Percentiles rank a stretch among this genome's conserved stretches.
phyloP scores from a whole-genome alignment of 1,284 basidiomycete genomes.

The Ustilago hordei region DNA sequence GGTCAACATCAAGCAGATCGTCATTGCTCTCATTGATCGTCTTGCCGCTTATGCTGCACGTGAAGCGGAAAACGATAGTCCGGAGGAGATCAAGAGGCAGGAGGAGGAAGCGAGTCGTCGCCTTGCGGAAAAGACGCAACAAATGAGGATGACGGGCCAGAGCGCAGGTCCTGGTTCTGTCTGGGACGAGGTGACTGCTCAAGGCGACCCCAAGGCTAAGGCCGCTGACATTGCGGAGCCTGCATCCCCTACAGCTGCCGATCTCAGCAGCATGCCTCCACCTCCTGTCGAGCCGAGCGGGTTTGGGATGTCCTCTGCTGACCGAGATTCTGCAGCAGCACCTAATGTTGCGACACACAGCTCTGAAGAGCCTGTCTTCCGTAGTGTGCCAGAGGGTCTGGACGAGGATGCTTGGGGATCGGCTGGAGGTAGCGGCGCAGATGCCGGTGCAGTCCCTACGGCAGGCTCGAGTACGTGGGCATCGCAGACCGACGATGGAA shows the following conservation, averaged over 20 bases:
- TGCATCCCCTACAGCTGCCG: slow-evolving; percentile 37
- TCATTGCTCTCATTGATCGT: slow-evolving; percentile 68
- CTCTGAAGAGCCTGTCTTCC: slow-evolving; percentile 58
- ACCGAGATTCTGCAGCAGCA: slow-evolving; percentile 57
- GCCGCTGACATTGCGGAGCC: slow-evolving; percentile 58
- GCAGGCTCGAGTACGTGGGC: slow-evolving; percentile 33
- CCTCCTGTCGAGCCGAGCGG: slow-evolving; percentile 54
- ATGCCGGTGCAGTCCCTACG: slow-evolving; percentile 20
- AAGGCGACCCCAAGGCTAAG: slow-evolving; percentile 52
- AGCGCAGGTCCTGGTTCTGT: slow-evolving; percentile 53
- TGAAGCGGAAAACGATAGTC: slow-evolving; percentile 67
- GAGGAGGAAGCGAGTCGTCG: slow-evolving; percentile 64
- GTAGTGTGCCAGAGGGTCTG: slow-evolving; percentile 60
- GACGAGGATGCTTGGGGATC: slow-evolving; percentile 60
- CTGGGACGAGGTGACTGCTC: slow-evolving; percentile 64
- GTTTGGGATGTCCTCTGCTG: slow-evolving; percentile 51
- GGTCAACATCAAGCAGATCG: slow-evolving; percentile 69
- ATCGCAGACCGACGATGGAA: slow-evolving; percentile 47
- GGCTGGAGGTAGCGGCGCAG: slow-evolving; percentile 33
- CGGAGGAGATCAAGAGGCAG: slow-evolving; percentile 65
- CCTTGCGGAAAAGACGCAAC: slow-evolving; percentile 63
- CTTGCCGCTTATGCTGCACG: slow-evolving; percentile 67
- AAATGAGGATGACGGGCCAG: slow-evolving; percentile 57
- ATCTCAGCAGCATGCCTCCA: slow-evolving; percentile 38
- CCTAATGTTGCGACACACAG: slow-evolving; percentile 65